Evolutionary conservation across 1,139 yeast species (phyloP), one percentile per base, ranked within the genome.

Genomic region (Torulaspora globosa): DNA sequence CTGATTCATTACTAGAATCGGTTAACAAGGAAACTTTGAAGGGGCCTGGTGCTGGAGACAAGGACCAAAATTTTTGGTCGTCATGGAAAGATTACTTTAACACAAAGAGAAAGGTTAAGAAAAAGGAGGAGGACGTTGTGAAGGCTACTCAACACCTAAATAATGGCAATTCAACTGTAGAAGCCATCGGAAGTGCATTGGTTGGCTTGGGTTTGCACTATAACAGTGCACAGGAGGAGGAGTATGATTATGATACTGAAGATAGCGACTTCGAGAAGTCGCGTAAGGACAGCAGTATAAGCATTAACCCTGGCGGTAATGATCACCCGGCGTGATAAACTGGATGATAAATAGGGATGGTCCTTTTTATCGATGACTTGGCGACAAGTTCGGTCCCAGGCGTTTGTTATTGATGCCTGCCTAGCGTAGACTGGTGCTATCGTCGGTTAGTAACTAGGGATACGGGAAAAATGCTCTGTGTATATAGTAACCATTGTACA

Each of bases 61-160:
- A 36, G 26, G 41, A 43, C 8, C 44, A 44, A 19, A 50, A 45
- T 33, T 38, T 54, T 6, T 56, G 61, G 61, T 33, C 50, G 9
- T 42, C 56, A 3, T 59, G 63, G 63, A 57, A 51, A 39, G 60
- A 54, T n/a, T 57, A 56, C 40, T 59, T 59, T 36, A 56, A 53
- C 36, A 47, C 46, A 26, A 59, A 48, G 38, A 53, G 49, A 41
- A 48, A 44, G 28, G 41, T 32, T 9, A 53, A 44, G 35, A 44
- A 48, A 32, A 44, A 39, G 34, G 43, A 34, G 9, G 40, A 44
- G 9, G 36, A 40, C 14, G 36, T n/a, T 10, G 36, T 47, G 11
- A 46, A 46, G 19, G 36, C 46, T 7, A 50, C 54, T 10, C 46
- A 44, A 26, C 41, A 49, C 34, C 35, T 44, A 21, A 44, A 50